phyloP scores from a whole-genome alignment of 2,329 filamentous ascomycete species.

The Elsinoe fawcettii region DNA sequence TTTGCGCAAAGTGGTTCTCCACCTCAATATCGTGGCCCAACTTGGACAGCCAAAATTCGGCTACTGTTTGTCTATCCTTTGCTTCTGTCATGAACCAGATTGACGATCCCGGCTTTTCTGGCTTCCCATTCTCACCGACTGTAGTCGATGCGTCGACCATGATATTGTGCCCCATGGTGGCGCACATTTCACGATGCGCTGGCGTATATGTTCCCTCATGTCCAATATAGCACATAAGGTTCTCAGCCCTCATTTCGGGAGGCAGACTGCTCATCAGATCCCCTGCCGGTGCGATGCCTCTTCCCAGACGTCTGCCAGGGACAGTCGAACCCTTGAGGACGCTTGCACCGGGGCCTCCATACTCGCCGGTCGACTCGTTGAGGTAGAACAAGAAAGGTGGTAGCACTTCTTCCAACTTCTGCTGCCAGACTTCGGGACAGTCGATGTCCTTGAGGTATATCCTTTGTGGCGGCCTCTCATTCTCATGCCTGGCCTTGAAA shows the following conservation, averaged over 20 bases:
- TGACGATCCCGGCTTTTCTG: constrained; percentile 70
- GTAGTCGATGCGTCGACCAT: constrained; percentile 83
- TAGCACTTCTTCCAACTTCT: constrained; percentile 68
- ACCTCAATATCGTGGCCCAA: constrained; percentile 95
- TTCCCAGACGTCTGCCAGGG: constrained; percentile 42
- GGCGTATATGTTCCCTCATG: constrained; percentile 97
- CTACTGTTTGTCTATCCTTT: constrained; percentile 80
- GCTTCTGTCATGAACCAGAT: constrained; percentile 99
- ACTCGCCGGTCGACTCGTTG: constrained; percentile 64
- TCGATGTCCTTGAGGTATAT: constrained; percentile 97
- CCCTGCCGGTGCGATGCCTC: constrained; percentile 63
- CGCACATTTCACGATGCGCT: constrained; percentile 95
- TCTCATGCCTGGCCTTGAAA: constrained; percentile 56
- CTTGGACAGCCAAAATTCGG: constrained; percentile 88
- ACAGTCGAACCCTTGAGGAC: constrained; percentile 37
- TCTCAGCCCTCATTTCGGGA: constrained; percentile 80
- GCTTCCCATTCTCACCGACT: constrained; percentile 59
- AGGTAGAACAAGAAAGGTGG: constrained; percentile 82
- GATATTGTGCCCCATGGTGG: constrained; percentile 89
- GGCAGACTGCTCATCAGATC: constrained; percentile 94
- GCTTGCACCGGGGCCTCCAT: constrained; percentile 48
- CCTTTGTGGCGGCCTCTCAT: constrained; percentile 70
- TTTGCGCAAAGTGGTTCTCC: constrained; percentile 91
- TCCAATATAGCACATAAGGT: constrained; percentile 96
- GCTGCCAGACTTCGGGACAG: constrained; percentile 78